Evolutionary conservation across 805 yeast genomes (phyloP), one percentile per base, ranked within the genome.

Genomic region (Babjeviella inositovora): DNA sequence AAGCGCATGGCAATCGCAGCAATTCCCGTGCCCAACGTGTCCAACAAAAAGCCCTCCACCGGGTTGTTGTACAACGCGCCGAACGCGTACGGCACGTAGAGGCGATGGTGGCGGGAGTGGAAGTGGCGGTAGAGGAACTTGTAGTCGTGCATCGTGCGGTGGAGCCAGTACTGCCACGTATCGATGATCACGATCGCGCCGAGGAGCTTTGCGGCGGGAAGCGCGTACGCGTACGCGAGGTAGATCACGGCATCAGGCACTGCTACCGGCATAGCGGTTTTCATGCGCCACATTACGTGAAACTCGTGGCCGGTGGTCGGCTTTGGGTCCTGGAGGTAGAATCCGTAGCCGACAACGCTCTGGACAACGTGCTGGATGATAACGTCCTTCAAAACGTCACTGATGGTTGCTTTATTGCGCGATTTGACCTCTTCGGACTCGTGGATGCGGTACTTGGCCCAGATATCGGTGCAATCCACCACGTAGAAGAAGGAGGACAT

Each of bases 11-110:
- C 31, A 18, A 79, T 32, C 28, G 71, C 62, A 2, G 94, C 87
- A 17, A 87, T 33, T 18, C 94, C 97, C 1, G 96, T 80, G 5
- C 98, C 98, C 14, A 74, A 44, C 8, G 97, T 81, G 50, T 90
- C 98, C 38, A 90, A 61, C 27, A 87, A 44, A 34, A 90, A 80
- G 6, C 98, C 98, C 56, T 90, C 98, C 11, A 80, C 62, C 12
- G 95, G 92, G 37, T 84, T 84, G 50, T 90, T 90, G 57, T 81
- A 90, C 15, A 90, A 60, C 3, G 98, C 98, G 24, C 98, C 98
- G 47, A 62, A 85, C 1, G 97, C 96, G 47, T 84, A 90, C 6
- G 98, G 98, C 17, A 90, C 95, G 37, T 90, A 87, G 23, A 90
- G 58, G 25, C 87, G 57, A 50, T 90, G 98, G 50, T 90, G 98